Evolutionary conservation across 306 rosid genomes (phyloP), one percentile per base, ranked within the genome.

Genomic region (Begonia peltatifolia): DNA sequence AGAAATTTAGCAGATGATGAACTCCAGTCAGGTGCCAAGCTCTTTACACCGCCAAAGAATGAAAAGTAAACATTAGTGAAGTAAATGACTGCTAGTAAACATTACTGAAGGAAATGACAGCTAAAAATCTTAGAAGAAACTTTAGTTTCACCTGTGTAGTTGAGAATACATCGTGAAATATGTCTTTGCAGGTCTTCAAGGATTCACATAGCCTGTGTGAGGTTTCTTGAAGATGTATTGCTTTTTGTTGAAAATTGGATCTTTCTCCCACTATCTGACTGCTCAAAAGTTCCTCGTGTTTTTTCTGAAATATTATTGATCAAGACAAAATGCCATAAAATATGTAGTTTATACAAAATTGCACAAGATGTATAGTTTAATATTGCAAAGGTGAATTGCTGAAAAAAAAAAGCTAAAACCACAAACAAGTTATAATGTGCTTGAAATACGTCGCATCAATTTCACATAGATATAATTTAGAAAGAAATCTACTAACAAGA

Each of bases 101-200:
- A 46, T 52, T 23, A 57, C 54, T 54, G 60, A 50, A 47, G 17
- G 6, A 13, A 30, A 30, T 30, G 38, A 30, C 6, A 3, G 9
- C 0, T 30, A 30, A 30, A 30, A 30, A 5, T 30, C 38, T 30
- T 30, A 7, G 50, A 46, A 20, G 57, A 69, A 17, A 60, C 58
- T 60, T 52, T 15, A 47, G 8, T 56, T 56, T 70, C 43, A 90
- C 99, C 94, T 86, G 77, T 49, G 76, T 63, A 46, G 25, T 76
- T 50, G 84, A 86, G 65, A 79, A 64, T 63, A 54, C 73, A 64
- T 81, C 86, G 63, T 71, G 74, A 65, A 70, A 90, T 60, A 64
- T 68, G 59, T 73, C 79, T 75, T 69, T 83, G 70, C 80, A 80
- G 67, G 59, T 76, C 58, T 59, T 74, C 55, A 68, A 62, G 50